Percentiles rank a stretch among this genome's conserved stretches.
These are phyloP conservation scores for Quercus cerris DNA, from an alignment of 306 rosid genomes.

Conservation along the genomic window DNA sequence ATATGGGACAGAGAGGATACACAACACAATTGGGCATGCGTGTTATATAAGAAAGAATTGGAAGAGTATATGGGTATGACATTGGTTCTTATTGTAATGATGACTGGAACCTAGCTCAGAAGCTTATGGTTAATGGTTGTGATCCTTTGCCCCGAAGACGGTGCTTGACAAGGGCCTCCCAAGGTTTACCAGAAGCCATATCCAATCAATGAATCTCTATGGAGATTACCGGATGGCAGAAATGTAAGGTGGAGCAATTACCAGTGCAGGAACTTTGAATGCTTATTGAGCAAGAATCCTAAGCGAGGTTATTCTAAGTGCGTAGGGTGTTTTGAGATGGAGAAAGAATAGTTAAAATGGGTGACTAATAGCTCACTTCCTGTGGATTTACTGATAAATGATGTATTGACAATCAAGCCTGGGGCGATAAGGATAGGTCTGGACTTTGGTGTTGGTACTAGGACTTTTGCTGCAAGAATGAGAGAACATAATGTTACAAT, in stretches of 20 bases:
- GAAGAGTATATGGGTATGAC: conserved; percentile 88
- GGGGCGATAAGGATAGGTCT: conserved; percentile 83
- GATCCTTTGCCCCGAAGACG: conserved; percentile 90
- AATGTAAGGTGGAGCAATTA: conserved; percentile 93
- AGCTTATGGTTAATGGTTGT: conserved; percentile 85
- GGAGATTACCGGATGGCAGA: conserved; percentile 70
- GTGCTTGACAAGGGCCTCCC: conserved; percentile 82
- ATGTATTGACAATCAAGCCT: conserved; percentile 44
- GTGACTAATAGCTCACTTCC: conserved; percentile 48
- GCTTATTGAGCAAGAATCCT: conserved; percentile 68
- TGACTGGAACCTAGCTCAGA: conserved; percentile 87
- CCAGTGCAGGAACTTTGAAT: conserved; percentile 70
- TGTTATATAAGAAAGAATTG: conserved; percentile 55
- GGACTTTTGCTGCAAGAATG: conserved; percentile 96
- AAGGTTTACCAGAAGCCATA: conserved; percentile 69
- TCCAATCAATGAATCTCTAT: conserved; percentile 69
- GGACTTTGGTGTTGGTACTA: conserved; percentile 73
- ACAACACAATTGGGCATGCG: conserved; percentile 92
- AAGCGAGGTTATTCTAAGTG: conserved; percentile 76
- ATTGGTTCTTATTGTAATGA: conserved; percentile 91
- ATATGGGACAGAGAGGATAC: conserved; percentile 56
- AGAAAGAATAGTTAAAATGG: conserved; percentile 86
- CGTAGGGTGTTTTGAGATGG: conserved; percentile 83
- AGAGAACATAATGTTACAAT: conserved; percentile 75
- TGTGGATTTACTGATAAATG: conserved; percentile 48